Evolutionary conservation across 2,329 filamentous ascomycete genomes (phyloP).

Genomic region (Dendrostoma leiphaemia): DNA sequence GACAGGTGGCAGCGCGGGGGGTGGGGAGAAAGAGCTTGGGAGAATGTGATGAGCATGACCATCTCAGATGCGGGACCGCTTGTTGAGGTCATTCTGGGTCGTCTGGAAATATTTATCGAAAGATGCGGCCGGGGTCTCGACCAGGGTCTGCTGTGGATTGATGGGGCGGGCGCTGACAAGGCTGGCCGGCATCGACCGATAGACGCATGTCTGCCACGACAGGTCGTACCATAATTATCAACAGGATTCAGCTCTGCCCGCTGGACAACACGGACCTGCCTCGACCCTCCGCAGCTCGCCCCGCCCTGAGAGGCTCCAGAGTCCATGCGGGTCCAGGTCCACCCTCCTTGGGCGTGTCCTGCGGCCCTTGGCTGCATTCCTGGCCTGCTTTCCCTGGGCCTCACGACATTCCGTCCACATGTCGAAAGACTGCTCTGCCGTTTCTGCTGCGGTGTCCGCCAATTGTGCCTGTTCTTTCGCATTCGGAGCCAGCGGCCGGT

Average conservation of each 20-base stretch:
- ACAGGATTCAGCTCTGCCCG: constrained; percentile 10
- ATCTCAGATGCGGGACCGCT: background rate
- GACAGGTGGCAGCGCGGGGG: background rate
- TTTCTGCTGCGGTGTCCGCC: constrained; percentile 10
- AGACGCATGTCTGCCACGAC: constrained; percentile 12
- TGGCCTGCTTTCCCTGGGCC: background rate
- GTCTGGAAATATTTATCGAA: constrained; percentile 2
- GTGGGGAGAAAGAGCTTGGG: background rate
- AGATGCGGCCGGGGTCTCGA: background rate
- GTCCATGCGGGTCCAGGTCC: too few relatives aligned
- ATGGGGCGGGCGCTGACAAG: constrained; percentile 8
- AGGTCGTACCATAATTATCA: constrained; percentile 16
- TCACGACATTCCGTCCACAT: constrained; percentile 13
- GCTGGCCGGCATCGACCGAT: constrained; percentile 21
- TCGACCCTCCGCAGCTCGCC: too few relatives aligned
- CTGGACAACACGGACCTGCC: constrained; percentile 5
- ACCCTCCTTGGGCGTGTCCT: too few relatives aligned
- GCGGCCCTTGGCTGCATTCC: background rate
- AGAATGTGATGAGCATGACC: background rate
- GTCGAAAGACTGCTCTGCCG: constrained; percentile 17
- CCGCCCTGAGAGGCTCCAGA: background rate
- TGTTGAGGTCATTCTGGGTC: constrained; percentile 10
- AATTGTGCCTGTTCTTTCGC: constrained; percentile 8
- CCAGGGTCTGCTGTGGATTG: too few relatives aligned
- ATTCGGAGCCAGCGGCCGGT: background rate